Evolutionary conservation across 768 basidiomycete genomes (phyloP).

Genomic region (Peribolospora baueri): DNA sequence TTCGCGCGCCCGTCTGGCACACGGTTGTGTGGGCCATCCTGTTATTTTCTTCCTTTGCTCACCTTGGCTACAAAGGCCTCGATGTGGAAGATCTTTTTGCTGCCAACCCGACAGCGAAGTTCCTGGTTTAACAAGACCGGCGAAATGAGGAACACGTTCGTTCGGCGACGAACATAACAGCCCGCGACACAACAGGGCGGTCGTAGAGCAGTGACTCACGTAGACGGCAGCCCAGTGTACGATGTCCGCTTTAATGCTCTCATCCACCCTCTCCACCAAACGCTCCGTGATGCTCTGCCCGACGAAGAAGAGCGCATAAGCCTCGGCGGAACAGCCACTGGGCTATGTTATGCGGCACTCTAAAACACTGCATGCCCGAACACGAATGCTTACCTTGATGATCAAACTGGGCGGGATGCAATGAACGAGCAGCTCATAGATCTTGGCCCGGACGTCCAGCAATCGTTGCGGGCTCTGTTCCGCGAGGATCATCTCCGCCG

Average conservation of each 20-base stretch:
- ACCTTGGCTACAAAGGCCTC: too few relatives aligned
- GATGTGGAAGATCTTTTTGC: too few relatives aligned
- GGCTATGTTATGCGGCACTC: not conserved
- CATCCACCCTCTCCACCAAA: conserved; percentile 68
- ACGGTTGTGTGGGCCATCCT: too few relatives aligned
- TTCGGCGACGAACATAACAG: too few relatives aligned
- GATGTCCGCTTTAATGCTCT: conserved; percentile 67
- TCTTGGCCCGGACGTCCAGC: conserved; percentile 73
- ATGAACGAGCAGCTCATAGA: conserved; percentile 86
- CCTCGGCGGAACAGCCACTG: not conserved
- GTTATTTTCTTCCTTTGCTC: too few relatives aligned
- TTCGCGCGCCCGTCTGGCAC: too few relatives aligned
- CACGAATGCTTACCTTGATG: conserved; percentile 39
- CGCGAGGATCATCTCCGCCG: conserved; percentile 65
- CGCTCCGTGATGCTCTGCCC: conserved; percentile 66
- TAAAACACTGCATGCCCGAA: not conserved
- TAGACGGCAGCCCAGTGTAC: conserved; percentile 84
- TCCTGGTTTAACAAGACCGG: too few relatives aligned
- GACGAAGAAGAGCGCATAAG: not conserved
- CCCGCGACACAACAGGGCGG: too few relatives aligned
- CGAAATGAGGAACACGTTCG: too few relatives aligned
- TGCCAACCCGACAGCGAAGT: too few relatives aligned
- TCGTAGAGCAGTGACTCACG: too few relatives aligned
- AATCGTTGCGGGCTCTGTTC: conserved; percentile 75
- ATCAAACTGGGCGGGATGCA: conserved; percentile 87